These are phyloP conservation scores for Cyclanthera cordifolia DNA, from an alignment of 306 rosid species.

Conservation along the genomic window DNA sequence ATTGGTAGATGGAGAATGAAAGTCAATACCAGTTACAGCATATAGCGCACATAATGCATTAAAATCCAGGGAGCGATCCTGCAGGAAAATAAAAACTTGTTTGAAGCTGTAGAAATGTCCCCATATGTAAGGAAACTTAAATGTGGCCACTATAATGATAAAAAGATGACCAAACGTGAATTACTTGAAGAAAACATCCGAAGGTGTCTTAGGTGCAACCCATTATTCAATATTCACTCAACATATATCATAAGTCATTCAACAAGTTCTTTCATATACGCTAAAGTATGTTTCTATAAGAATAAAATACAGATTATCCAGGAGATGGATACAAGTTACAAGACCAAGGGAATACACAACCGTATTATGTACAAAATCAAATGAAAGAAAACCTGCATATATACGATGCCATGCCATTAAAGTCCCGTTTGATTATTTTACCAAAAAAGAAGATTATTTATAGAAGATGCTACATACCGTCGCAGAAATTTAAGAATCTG, in stretches of 20 bases:
- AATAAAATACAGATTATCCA: neutral
- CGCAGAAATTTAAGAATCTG: neutral
- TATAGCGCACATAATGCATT: constrained; percentile 56
- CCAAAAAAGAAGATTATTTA: neutral
- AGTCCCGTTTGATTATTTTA: neutral
- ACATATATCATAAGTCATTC: no score
- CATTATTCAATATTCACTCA: neutral
- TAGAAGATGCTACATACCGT: neutral
- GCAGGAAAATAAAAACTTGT: constrained; percentile 20
- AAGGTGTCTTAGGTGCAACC: neutral
- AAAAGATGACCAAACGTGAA: neutral
- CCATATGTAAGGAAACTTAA: neutral
- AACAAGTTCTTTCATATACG: neutral
- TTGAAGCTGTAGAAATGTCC: constrained; percentile 2
- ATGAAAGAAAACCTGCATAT: neutral
- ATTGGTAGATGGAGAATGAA: constrained; percentile 1
- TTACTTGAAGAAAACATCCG: neutral
- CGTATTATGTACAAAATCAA: neutral
- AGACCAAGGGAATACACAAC: neutral
- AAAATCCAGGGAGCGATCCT: constrained; percentile 87
- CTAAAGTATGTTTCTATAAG: neutral
- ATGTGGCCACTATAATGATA: neutral
- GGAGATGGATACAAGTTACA: neutral
- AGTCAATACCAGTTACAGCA: constrained; percentile 63
- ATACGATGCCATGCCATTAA: neutral